These are phyloP conservation scores for Pogostemon cablin DNA, from an alignment of 257 asterid genomes.

Conservation along the genomic window DNA sequence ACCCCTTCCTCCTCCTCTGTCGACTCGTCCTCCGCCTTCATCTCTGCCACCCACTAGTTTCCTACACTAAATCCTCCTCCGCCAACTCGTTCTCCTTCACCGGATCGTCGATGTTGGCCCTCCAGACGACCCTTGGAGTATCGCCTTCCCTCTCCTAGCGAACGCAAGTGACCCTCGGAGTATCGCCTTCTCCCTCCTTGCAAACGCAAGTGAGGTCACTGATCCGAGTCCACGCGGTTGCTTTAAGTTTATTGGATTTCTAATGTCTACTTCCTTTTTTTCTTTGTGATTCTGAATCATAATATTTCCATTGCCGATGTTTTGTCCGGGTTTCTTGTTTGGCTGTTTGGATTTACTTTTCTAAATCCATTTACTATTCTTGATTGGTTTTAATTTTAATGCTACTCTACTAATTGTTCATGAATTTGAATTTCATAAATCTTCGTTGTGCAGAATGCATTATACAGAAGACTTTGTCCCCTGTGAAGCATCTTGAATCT, in stretches of 20 bases:
- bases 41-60: too few relatives aligned
- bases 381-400: slow-evolving; percentile 6
- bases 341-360: slow-evolving; percentile 28
- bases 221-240: not conserved
- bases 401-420: not conserved
- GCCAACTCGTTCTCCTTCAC: too few relatives aligned
- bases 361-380: slow-evolving; percentile 13
- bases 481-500: slow-evolving; percentile 73
- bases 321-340: slow-evolving; percentile 18
- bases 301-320: slow-evolving; percentile 35
- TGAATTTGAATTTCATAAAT: slow-evolving; percentile 27
- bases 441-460: slow-evolving; percentile 56
- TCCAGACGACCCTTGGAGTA: too few relatives aligned
- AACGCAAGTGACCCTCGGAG: too few relatives aligned
- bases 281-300: slow-evolving; percentile 33
- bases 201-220: too few relatives aligned
- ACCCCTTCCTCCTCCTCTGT: too few relatives aligned
- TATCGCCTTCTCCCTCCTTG: too few relatives aligned
- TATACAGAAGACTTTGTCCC: slow-evolving; percentile 78
- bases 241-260: slow-evolving; percentile 36
- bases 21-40: too few relatives aligned
- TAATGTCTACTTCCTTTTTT: slow-evolving; percentile 29
- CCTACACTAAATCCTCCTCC: too few relatives aligned
- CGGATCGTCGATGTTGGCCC: too few relatives aligned
- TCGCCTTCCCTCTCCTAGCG: too few relatives aligned